Evolutionary conservation across 345 rosid species (phyloP), one percentile per base, ranked within the genome.

Genomic region (Mangifera indica): DNA sequence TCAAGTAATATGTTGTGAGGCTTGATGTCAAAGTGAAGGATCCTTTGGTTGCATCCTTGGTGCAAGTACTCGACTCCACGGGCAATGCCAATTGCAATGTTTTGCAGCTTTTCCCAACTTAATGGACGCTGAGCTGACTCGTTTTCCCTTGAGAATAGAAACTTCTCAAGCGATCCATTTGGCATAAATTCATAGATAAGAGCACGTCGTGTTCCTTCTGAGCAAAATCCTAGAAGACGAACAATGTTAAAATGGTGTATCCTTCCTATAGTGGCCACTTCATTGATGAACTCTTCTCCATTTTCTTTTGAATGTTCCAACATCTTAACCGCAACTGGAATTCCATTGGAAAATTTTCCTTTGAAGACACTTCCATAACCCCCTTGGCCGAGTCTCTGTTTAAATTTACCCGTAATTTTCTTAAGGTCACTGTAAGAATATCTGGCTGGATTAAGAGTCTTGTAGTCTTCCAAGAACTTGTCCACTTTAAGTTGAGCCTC

Each of bases 21-120:
- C 45, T 66, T 76, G 53, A 76, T 76, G 24, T 76, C 76, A 7
- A 76, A 63, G 51, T 76, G 79, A 21, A 76, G 67, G 42, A 71
- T 71, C 29, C 42, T 46, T 20, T 45, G 48, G 34, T 54, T 45
- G 66, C 79, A 76, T n/a, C 79, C 79, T 56, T 59, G 60, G 32
- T 76, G 79, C 52, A 76, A 42, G 29, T 76, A 71, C 22, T 65
- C 75, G 10, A 76, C 20, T 24, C 75, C 79, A 0, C 60, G 57
- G 0, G 79, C 79, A 22, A 66, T 63, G 4, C 76, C 80, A 24
- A 71, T n/a, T 2, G 72, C 61, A 24, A 76, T 64, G 32, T 65
- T 32, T 7, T 18, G 18, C 34, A 76, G 60, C 46, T 69, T 55
- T 64, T 69, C 70, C 70, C 70, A 70, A 37, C 65, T 63, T 24